Evolutionary conservation across 140 eudicot species (phyloP).

Genomic region (Bidens hawaiensis): DNA sequence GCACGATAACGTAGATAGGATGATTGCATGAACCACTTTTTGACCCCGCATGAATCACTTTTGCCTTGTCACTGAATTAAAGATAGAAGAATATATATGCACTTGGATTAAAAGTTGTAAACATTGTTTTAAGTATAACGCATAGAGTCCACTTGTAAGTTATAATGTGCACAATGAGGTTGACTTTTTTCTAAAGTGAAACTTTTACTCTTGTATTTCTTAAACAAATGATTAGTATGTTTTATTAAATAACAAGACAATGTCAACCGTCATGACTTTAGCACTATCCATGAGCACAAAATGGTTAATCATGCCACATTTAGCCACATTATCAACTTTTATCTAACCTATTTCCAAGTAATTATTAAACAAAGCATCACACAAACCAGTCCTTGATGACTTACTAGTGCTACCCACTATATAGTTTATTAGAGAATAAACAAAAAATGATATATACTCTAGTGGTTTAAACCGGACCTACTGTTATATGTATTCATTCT

Average conservation of each 20-base stretch:
- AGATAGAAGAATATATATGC: neutral
- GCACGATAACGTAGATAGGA: too few species aligned
- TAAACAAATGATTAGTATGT: conserved; percentile 5
- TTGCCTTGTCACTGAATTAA: neutral
- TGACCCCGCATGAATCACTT: too few species aligned
- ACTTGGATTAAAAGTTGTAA: neutral
- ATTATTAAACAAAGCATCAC: conserved; percentile 13
- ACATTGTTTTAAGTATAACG: neutral
- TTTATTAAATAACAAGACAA: neutral
- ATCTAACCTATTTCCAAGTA: conserved; percentile 9
- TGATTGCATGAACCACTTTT: too few species aligned
- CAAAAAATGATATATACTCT: too few species aligned
- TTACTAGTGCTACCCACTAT: conserved; percentile 1
- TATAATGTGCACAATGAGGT: conserved; percentile 2
- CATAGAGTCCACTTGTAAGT: conserved; percentile 1
- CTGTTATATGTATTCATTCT: too few species aligned
- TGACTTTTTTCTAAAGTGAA: neutral
- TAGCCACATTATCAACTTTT: conserved; percentile 17
- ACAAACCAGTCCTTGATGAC: neutral
- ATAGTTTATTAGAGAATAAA: too few species aligned
- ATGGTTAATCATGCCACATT: conserved; percentile 31
- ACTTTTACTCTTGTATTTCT: neutral
- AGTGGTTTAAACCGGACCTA: too few species aligned
- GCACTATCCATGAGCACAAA: conserved; percentile 18
- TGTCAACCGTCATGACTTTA: conserved; percentile 11